These are phyloP conservation scores for Fragaria iinumae DNA, from an alignment of 306 rosid species.

Conservation along the genomic window DNA sequence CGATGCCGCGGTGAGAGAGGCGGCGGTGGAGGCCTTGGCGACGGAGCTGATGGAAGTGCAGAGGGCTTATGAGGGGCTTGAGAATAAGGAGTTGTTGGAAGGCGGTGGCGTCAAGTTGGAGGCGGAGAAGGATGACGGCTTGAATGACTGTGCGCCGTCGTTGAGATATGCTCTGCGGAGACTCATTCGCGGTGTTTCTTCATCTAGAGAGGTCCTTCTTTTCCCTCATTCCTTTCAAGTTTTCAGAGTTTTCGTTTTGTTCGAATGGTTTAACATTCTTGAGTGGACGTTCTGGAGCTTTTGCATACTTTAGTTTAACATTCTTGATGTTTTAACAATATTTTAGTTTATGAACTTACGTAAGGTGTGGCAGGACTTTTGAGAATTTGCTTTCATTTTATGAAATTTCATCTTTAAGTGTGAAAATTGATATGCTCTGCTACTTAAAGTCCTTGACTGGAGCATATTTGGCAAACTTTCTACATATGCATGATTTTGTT, in stretches of 20 bases:
- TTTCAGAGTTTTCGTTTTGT: background rate
- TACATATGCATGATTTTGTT: slow-evolving; percentile 4
- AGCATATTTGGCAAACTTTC: slow-evolving; percentile 9
- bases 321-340: background rate
- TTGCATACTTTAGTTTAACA: background rate
- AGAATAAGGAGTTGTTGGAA: slow-evolving; percentile 52
- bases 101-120: slow-evolving; percentile 74
- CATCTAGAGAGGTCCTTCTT: slow-evolving; percentile 70
- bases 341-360: too few species aligned
- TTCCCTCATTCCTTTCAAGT: background rate
- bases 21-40: slow-evolving; percentile 62
- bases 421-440: background rate
- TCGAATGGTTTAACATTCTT: background rate
- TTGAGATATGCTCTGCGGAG: slow-evolving; percentile 86
- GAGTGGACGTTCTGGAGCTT: background rate
- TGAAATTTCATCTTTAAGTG: background rate
- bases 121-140: slow-evolving; percentile 90
- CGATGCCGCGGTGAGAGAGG: slow-evolving; percentile 45
- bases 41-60: slow-evolving; percentile 75
- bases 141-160: slow-evolving; percentile 92
- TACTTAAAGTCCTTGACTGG: background rate
- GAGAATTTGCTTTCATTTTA: too few species aligned
- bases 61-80: slow-evolving; percentile 56
- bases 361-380: too few species aligned
- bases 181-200: slow-evolving; percentile 91